Base-by-base conservation (phyloP, 352 stramenopile species). In the Globisporangium spiculum region DNA sequence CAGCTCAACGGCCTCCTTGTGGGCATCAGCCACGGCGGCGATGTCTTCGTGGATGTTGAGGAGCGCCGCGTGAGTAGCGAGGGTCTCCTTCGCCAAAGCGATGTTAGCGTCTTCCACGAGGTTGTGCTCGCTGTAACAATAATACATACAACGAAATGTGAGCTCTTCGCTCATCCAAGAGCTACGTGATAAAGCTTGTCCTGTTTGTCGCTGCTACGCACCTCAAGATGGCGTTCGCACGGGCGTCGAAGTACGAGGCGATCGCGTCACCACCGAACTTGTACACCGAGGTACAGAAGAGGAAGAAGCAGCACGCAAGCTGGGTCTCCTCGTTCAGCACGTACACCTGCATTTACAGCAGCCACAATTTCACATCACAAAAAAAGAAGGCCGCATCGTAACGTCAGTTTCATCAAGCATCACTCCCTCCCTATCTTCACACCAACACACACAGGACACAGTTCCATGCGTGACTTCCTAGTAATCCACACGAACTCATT, bases 31-130 rank as follows among this genome's bases (percentile, higher is more conserved):
- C 22, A 95, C 77, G 30, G 77, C 73, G 18, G 83, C 84, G 69
- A 95, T 89, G 78, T 95, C 87, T 68, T 93, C 87, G 79, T 92
- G 81, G 74, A 95, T 95, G 69, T 82, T 88, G 54, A 93, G 77
- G 73, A 95, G 86, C 38, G 87, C 70, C 78, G 91, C 83, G 81
- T 95, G 87, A 32, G 87, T 90, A 65, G 88, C 75, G 34, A 95
- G 72, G 14, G 87, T 95, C 73, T 93, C 87, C 80, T 93, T 92
- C 55, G 87, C 85, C 57, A 95, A 70, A 34, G 80, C 67, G 67
- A 95, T 83, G 76, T 95, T 95, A 61, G 87, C 85, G 68, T 95
- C 81, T 72, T 95, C 87, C 52, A 93, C 85, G 56, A 80, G 79
- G 72, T 93, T 95, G 78, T 95, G 87, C 74, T 95, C 87, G 63